Conservation (phyloP, 306 rosid genomes). For the Citrullus amarus region DNA sequence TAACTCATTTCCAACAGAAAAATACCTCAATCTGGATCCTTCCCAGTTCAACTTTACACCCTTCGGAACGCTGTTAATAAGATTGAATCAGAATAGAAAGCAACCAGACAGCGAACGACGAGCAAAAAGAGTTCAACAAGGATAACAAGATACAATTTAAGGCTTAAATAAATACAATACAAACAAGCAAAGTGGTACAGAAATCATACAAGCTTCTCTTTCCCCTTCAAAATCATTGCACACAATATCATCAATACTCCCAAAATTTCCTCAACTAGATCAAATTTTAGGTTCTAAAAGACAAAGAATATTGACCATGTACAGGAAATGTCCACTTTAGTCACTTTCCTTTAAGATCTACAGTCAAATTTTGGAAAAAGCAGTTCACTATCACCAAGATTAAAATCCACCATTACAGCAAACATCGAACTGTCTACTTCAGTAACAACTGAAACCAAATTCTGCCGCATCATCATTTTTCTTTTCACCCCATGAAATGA, state of each 20-base stretch:
- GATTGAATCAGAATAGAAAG: neutral
- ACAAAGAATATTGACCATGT: neutral
- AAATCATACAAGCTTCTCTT: neutral
- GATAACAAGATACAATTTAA: neutral
- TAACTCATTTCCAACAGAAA: neutral
- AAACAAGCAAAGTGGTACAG: neutral
- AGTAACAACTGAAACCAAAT: neutral
- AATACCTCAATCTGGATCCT: neutral
- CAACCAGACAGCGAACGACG: neutral
- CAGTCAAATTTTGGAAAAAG: neutral
- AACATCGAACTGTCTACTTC: neutral
- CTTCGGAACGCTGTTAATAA: neutral
- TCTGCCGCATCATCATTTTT: neutral
- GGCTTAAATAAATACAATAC: neutral
- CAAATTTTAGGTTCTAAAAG: neutral
- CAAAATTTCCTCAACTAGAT: conserved; percentile 4
- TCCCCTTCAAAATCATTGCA: neutral
- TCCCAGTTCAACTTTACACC: neutral
- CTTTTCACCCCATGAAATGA: neutral
- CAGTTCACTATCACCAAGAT: neutral
- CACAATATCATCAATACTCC: neutral
- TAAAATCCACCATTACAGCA: neutral
- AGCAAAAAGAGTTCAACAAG: neutral
- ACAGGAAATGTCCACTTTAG: neutral
- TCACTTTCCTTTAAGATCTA: conserved; percentile 1